phyloP scores from a whole-genome alignment of 2,329 filamentous ascomycete genomes.

The Botrytis fabae region DNA sequence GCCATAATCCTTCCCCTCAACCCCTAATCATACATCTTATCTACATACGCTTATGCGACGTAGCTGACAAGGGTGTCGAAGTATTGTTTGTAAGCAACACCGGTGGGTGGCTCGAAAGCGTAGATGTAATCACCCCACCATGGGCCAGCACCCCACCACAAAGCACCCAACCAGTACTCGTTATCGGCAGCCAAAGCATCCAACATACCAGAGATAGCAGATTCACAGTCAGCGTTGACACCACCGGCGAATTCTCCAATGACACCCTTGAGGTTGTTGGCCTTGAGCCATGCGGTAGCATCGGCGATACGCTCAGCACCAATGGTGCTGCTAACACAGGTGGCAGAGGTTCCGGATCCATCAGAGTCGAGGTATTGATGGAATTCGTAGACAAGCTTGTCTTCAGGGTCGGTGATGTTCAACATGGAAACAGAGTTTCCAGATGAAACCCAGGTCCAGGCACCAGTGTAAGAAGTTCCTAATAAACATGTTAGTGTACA shows the following conservation, averaged over 20 bases:
- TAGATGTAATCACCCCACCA: constrained; percentile 52
- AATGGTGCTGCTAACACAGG: constrained; percentile 55
- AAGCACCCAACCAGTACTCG: constrained; percentile 53
- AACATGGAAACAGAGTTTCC: constrained; percentile 48
- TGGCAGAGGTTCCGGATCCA: constrained; percentile 51
- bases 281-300: constrained; percentile 55
- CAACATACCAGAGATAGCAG: constrained; percentile 52
- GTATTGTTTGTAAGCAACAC: constrained; percentile 39
- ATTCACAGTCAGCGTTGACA: constrained; percentile 50
- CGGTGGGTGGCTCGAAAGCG: constrained; percentile 50
- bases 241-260: constrained; percentile 58
- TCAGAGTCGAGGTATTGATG: constrained; percentile 62
- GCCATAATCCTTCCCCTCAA: neutral
- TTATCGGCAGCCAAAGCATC: constrained; percentile 49
- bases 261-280: constrained; percentile 53
- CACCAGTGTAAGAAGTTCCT: constrained; percentile 42
- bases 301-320: constrained; percentile 51
- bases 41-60: constrained; percentile 7
- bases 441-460: constrained; percentile 43
- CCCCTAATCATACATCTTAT: neutral
- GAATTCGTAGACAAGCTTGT: constrained; percentile 61
- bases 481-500: neutral
- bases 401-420: constrained; percentile 50
- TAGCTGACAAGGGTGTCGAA: constrained; percentile 16
- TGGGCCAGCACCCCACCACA: constrained; percentile 58